Evolutionary conservation across 2,329 filamentous ascomycete species (phyloP).

Genomic region (Fusarium transvaalense): DNA sequence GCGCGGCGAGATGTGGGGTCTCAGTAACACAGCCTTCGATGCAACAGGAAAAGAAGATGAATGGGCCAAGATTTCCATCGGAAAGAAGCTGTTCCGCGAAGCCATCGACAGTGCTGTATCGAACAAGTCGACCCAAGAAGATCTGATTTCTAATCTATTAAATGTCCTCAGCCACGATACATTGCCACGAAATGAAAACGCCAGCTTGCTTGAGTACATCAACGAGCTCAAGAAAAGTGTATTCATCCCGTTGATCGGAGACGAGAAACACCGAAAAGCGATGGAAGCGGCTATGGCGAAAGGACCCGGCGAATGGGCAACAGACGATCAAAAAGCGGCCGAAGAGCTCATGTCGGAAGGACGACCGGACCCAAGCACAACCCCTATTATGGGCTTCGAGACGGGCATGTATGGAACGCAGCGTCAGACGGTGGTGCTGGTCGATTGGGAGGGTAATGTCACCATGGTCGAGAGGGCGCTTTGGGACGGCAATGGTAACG

Average conservation of each 20-base stretch:
- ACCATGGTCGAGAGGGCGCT: conserved; percentile 70
- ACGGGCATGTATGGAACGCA: conserved; percentile 75
- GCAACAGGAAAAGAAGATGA: conserved; percentile 55
- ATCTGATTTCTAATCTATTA: conserved; percentile 66
- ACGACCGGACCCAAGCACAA: conserved; percentile 54
- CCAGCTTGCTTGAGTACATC: conserved; percentile 67
- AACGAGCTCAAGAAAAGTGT: conserved; percentile 69
- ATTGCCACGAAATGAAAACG: conserved; percentile 59
- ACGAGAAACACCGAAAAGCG: conserved; percentile 58
- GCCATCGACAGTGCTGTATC: conserved; percentile 58
- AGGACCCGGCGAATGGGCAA: conserved; percentile 55
- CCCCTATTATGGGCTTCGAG: conserved; percentile 60
- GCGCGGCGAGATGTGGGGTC: conserved; percentile 66
- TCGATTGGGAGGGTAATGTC: conserved; percentile 73
- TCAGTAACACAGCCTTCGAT: conserved; percentile 73
- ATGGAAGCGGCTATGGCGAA: conserved; percentile 59
- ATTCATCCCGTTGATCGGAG: conserved; percentile 71
- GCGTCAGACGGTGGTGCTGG: conserved; percentile 71
- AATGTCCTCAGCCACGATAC: conserved; percentile 68
- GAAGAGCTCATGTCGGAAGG: conserved; percentile 54
- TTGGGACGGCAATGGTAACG: conserved; percentile 69
- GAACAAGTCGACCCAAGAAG: conserved; percentile 57
- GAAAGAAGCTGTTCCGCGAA: conserved; percentile 60
- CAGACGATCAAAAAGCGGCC: conserved; percentile 55
- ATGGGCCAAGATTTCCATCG: conserved; percentile 73